phyloP scores from a whole-genome alignment of 371 early-diverging fungal species.

The Syncephalis plumigaleata region DNA sequence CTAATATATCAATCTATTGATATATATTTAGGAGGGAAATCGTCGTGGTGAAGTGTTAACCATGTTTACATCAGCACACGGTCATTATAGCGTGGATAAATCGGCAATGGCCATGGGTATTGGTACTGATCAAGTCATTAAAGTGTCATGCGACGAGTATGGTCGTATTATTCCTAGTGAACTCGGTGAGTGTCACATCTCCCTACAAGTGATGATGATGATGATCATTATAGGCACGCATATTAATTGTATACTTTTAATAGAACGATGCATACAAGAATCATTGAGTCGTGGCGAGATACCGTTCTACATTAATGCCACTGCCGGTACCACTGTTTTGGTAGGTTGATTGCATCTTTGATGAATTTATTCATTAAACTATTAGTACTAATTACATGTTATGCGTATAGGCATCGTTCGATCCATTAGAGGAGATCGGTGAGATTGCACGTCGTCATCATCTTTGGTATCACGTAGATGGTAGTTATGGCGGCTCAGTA shows the following conservation, averaged over 20 bases:
- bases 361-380: too few species aligned
- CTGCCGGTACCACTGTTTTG: slow-evolving; percentile 77
- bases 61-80: slow-evolving; percentile 53
- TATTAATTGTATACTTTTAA: too few species aligned
- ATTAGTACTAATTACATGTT: neutral
- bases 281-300: slow-evolving; percentile 19
- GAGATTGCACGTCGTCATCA: slow-evolving; percentile 34
- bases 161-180: slow-evolving; percentile 43
- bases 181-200: slow-evolving; percentile 20
- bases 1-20: too few species aligned
- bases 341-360: slow-evolving; percentile 8
- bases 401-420: slow-evolving; percentile 45
- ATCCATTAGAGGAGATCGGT: slow-evolving; percentile 42
- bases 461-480: slow-evolving; percentile 78
- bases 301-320: slow-evolving; percentile 74
- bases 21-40: slow-evolving; percentile 6
- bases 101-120: slow-evolving; percentile 54
- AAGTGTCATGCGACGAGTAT: slow-evolving; percentile 40
- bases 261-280: slow-evolving; percentile 26
- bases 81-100: slow-evolving; percentile 71
- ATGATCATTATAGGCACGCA: too few species aligned
- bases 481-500: slow-evolving; percentile 68
- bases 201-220: neutral
- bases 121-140: slow-evolving; percentile 46
- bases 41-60: slow-evolving; percentile 16